Base-by-base conservation (phyloP, 2,329 filamentous ascomycete genomes). In the Pyrenophora tritici-repentis region DNA sequence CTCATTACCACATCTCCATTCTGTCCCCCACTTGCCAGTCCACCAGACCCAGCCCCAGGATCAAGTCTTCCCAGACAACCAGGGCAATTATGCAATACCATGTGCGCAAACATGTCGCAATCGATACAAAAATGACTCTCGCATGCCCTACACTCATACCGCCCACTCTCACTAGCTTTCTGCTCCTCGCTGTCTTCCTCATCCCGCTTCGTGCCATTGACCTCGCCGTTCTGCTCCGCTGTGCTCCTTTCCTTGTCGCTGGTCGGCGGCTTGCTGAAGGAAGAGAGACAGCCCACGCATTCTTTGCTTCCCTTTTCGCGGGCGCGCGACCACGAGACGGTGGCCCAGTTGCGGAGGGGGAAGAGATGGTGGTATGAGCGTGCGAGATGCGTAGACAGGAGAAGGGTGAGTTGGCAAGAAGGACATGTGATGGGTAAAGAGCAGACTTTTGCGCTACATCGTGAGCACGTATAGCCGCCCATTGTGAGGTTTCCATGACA, bases 41-140 rank as follows among this genome's bases (percentile, higher is more conserved):
- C 26, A 29, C 26, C 9, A 10, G 9, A 7, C 26, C 9, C 46
- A 13, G 37, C 58, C 5, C 50, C 49, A 12, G 60, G 55, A 42
- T 68, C 67, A 35, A 67, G 37, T 29, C 61, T 51, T 42, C 78
- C 77, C 64, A 86, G 87, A 72, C 94, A 99, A 0, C 93, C 93
- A 0, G 94, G 92, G 67, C 94, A 99, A 74, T 97, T 97, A 72
- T 99, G 93, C 43, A 96, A 83, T 10, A 95, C 85, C 76, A 97
- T 91, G 71, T 99, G 94, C 18, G 90, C 89, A 76, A 94, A 97
- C 18, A 97, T 86, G 73, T 99, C 94, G 73, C 94, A 99, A 72
- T 99, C 94, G 59, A 99, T 95, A 78, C 94, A 99, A 71, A 97
- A 99, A 75, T 97, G 93, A 53, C 89, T 86, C 3, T 82, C 76